These are phyloP conservation scores for Colletotrichum noveboracense DNA, from an alignment of 2,329 filamentous ascomycete genomes.

Conservation along the genomic window DNA sequence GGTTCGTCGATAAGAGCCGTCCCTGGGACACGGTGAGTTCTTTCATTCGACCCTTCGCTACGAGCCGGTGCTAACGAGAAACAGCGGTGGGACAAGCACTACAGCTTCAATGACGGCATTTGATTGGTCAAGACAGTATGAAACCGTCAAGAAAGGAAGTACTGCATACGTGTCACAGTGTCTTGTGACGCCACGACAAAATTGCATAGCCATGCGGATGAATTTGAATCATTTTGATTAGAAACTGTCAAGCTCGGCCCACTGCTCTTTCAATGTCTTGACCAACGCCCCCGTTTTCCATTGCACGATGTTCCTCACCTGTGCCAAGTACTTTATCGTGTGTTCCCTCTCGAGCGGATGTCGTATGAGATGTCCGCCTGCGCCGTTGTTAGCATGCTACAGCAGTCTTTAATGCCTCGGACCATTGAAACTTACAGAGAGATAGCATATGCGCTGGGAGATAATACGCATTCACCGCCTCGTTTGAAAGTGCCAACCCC, in stretches of 20 bases:
- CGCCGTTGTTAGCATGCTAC: not conserved
- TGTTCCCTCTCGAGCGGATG: conserved; percentile 18
- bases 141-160: not conserved
- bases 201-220: not conserved
- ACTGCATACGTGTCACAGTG: not conserved
- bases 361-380: conserved; percentile 10
- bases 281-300: conserved; percentile 13
- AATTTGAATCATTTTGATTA: not conserved
- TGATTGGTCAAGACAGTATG: not conserved
- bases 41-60: accelerated
- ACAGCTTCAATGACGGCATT: conserved; percentile 2
- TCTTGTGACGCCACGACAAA: not conserved
- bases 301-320: conserved; percentile 8
- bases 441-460: conserved; percentile 26
- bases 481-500: conserved; percentile 25
- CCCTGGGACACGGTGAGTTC: conserved; percentile 50
- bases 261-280: conserved; percentile 21
- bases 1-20: conserved; percentile 55
- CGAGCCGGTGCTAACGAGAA: not conserved
- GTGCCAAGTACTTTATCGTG: conserved; percentile 24
- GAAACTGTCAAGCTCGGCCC: conserved; percentile 15
- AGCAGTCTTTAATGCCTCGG: accelerated
- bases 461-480: conserved; percentile 25
- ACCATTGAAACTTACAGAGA: conserved; percentile 15
- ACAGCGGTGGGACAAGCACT: conserved; percentile 7